Base-by-base conservation (phyloP, 305 asterid genomes). In the Plantago coronopus region DNA sequence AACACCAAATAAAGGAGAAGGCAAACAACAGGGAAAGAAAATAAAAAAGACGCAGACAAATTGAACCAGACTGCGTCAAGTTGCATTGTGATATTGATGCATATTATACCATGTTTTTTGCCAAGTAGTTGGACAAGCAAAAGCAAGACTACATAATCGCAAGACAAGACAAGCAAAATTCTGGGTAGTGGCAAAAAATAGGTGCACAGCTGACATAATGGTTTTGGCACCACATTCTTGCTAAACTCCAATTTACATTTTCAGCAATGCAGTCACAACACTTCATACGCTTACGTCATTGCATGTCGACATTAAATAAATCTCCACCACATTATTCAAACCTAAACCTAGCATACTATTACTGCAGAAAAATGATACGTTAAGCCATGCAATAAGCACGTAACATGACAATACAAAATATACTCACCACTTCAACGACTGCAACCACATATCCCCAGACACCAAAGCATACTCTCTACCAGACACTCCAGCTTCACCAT, bases 391-490 rank as follows among this genome's bases (percentile, higher is more conserved):
- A 64, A 48, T 22, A 61, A 55, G 71, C 46, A 55, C 14, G 5
- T 48, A 64, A 51, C 23, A 45, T 17, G 51, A 50, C 37, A 45
- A 64, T 46, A 6, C 48, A 44, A 34, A 66, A 16, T 34, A 47
- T 45, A 72, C 91, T 64, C 43, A 91, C 98, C 96, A 86, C 77
- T 91, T 91, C 68, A 91, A 93, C 21, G 96, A 76, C 71, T 81
- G 82, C 70, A 88, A 84, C 98, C 98, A 91, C 75, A 80, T 74
- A 42, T 84, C 90, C 17, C 90, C 87, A 0, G 95, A 88, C 60
- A 88, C 83, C 83, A 91, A 83, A n/a, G 96, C 97, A 77, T 83
- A 87, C 75, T 87, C 96, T 70, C 87, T 78, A 34, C 88, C 81
- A 44, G 89, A 83, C 72, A 80, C 69, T 63, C 89, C 94, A 56